These are phyloP conservation scores for Forsythia viridissima DNA, from an alignment of 257 asterid genomes.

Conservation along the genomic window DNA sequence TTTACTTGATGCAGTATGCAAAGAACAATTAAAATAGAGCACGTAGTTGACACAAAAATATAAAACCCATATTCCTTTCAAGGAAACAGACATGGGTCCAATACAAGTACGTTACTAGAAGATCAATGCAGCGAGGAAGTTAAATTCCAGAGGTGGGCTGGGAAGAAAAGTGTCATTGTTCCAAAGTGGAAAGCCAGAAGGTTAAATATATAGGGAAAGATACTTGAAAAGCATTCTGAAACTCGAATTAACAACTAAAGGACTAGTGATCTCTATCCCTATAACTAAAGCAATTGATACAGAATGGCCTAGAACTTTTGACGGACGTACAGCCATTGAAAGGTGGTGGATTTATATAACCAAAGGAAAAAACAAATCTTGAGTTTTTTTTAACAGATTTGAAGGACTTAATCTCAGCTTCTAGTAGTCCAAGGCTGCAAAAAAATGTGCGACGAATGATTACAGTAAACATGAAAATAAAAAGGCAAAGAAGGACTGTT, in stretches of 20 bases:
- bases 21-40: not conserved
- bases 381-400: not conserved
- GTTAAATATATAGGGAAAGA: not conserved
- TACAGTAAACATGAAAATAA: not conserved
- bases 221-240: not conserved
- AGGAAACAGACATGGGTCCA: not conserved
- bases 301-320: not conserved
- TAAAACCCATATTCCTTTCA: not conserved
- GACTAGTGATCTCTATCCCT: not conserved
- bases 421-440: not conserved
- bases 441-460: not conserved
- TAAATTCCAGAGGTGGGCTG: not conserved
- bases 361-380: not conserved
- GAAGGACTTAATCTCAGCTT: not conserved
- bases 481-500: not conserved
- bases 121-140: not conserved
- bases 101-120: not conserved
- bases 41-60: not conserved
- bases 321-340: not conserved
- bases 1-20: not conserved
- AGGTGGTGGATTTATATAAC: not conserved
- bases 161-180: not conserved
- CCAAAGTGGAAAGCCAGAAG: not conserved
- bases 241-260: not conserved
- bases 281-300: not conserved